These are phyloP conservation scores for Stemphylium beticola DNA, from an alignment of 2,329 filamentous ascomycete species.

Conservation along the genomic window DNA sequence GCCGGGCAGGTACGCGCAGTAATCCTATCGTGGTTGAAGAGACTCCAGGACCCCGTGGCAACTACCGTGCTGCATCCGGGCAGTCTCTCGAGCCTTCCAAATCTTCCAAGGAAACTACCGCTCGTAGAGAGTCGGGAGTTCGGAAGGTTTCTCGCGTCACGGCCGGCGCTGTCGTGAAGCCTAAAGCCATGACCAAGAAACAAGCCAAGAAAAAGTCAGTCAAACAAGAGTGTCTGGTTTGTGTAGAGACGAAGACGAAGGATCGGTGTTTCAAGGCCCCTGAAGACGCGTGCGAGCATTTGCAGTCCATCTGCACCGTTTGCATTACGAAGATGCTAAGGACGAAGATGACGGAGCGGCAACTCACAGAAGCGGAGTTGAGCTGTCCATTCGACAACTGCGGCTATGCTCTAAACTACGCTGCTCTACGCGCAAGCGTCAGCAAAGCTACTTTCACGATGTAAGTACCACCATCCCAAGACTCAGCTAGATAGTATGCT, in stretches of 20 bases:
- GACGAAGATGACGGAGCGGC: constrained; percentile 18
- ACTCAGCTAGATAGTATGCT: constrained; percentile 1
- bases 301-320: constrained; percentile 22
- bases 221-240: constrained; percentile 30
- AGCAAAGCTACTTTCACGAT: constrained; percentile 13
- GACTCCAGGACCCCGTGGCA: background rate
- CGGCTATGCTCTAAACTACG: constrained; percentile 11
- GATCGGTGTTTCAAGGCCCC: constrained; percentile 17
- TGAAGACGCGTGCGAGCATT: constrained; percentile 25
- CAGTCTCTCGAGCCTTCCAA: too few species aligned
- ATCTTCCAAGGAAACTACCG: background rate
- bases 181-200: background rate
- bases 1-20: background rate
- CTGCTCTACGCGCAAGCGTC: constrained; percentile 15
- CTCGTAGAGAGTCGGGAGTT: background rate
- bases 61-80: too few species aligned
- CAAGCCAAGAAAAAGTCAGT: constrained; percentile 9
- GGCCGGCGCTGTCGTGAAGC: background rate
- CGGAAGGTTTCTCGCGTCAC: constrained; percentile 7
- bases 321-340: constrained; percentile 31
- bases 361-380: constrained; percentile 21
- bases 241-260: constrained; percentile 14
- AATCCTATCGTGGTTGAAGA: constrained; percentile 7
- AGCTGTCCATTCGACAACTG: constrained; percentile 25
- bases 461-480: constrained; percentile 13